Evolutionary conservation across 2,329 filamentous ascomycete species (phyloP), one percentile per base, ranked within the genome.

Genomic region (Lasiodiplodia citricola): DNA sequence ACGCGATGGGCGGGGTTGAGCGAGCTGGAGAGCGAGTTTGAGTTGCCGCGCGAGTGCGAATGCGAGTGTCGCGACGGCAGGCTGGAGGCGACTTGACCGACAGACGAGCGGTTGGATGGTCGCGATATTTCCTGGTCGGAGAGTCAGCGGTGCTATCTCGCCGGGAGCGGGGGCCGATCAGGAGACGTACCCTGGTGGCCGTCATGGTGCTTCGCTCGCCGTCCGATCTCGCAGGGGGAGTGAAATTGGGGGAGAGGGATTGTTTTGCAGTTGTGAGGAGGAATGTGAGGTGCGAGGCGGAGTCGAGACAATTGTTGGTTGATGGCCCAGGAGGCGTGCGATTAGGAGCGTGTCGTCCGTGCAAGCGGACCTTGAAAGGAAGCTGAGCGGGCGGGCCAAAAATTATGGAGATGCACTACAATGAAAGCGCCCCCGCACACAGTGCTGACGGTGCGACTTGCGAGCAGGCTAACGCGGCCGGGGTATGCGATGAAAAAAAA

Each of bases 1-100:
- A 98, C 89, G 74, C 96, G 92, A 81, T 97, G 92, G 79, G 89
- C 90, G 74, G 90, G 83, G 83, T 94, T 95, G 77, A 94, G 87
- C 69, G 91, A 89, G 70, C 91, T 87, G 68, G 94, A 91, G 74
- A 94, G 85, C 69, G 93, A 95, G 80, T 96, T 91, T 62, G 92
- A 92, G 83, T 94, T 92, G 74, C 89, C 90, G 77, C 94, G 91
- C 28, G 66, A 62, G 31, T 57, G 54, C 21, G 50, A 47, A 77
- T 93, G 91, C 50, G 67, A 68, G 25, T 68, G 66, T n/a, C 66
- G 57, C 47, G 66, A 47, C 63, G 91, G 85, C 66, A 87, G 81
- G 74, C 84, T 87, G 71, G 90, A 88, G 73, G 87, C 84, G 75
- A 85, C 84, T 75, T 85, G 85, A 75, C 88, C 80, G 68, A 80